Base-by-base conservation (phyloP, 2,329 filamentous ascomycete species). In the Fonsecaea nubica region DNA sequence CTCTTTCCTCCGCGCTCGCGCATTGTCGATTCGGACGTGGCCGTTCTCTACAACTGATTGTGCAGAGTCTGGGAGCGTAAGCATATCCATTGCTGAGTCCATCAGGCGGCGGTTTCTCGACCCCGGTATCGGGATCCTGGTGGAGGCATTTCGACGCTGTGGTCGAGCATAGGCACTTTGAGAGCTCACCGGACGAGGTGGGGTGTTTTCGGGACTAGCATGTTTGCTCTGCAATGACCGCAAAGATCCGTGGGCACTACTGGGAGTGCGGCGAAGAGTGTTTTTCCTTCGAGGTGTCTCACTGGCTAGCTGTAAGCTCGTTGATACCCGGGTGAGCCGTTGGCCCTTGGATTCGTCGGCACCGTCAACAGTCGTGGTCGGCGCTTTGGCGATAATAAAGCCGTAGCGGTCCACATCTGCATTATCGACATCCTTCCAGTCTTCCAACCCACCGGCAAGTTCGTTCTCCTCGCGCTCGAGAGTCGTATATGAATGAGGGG, bases 381-480 rank as follows among this genome's bases (percentile, higher is more conserved):
- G 69, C 21, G 74, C 72, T 40, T 63, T 67, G 21, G 70, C 59
- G 7, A 69, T 62, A 67, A 90, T 89, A 76, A 90, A 90, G 9
- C 87, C 87, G 74, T 89, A 90, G 66, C 87, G 81, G 75, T 90
- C 87, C 3, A 89, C 86, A 68, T 88, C 83, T 13, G 79, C 83
- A 5, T 81, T 84, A 18, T 84, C 80, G 10, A 90, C 77, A 74
- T 89, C 83, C 66, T 86, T 81, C 87, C 87, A 90, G 71, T 89
- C 87, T 69, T 90, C 87, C 57, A 89, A 83, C 2, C 87, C 87
- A 7, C 87, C 87, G 25, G 87, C 87, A 36, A 85, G 76, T 75
- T 89, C 87, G 58, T 81, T 79, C 10, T 83, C 79, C 69, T 88
- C 84, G 69, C 83, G 80, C 58, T 79, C 61, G 10, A 45, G 58